Evolutionary conservation across 345 rosid genomes (phyloP).

Genomic region (Eucalyptus pumila): DNA sequence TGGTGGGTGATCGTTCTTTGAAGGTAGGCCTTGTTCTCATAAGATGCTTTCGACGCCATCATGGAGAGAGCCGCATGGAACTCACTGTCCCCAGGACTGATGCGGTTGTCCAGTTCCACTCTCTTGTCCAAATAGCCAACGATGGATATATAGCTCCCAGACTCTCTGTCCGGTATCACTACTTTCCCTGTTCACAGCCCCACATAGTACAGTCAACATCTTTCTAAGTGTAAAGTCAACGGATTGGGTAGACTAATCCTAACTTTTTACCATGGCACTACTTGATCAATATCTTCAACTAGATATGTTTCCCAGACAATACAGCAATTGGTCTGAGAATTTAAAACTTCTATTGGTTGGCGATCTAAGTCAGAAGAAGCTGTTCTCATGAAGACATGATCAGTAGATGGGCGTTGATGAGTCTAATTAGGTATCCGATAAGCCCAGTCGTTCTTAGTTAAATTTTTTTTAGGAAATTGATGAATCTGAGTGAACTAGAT

Average conservation of each 20-base stretch:
- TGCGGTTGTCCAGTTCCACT: slow-evolving; percentile 23
- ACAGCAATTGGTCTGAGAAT: too few relatives aligned
- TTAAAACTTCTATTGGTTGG: not conserved
- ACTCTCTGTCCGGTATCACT: slow-evolving; percentile 21
- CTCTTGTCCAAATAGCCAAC: slow-evolving; percentile 34
- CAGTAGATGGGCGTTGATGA: not conserved
- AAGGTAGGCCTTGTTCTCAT: slow-evolving; percentile 50
- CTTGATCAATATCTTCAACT: not conserved
- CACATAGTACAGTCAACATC: not conserved
- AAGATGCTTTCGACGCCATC: slow-evolving; percentile 55
- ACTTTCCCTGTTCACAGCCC: slow-evolving; percentile 17
- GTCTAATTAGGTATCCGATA: not conserved
- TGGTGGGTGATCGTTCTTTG: slow-evolving; percentile 12
- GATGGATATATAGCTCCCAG: slow-evolving; percentile 28
- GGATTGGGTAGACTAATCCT: not conserved
- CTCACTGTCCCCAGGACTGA: slow-evolving; percentile 18
- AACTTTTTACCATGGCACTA: not conserved
- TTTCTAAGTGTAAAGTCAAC: not conserved
- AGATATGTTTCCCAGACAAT: not conserved
- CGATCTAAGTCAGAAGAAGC: not conserved
- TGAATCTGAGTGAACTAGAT: not conserved
- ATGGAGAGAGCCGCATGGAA: slow-evolving; percentile 40
- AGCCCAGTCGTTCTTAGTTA: not conserved
- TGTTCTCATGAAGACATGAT: not conserved
- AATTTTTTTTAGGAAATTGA: not conserved